These are phyloP conservation scores for Nannochloris sp. DNA, from an alignment of 139 green algal species.

Conservation along the genomic window DNA sequence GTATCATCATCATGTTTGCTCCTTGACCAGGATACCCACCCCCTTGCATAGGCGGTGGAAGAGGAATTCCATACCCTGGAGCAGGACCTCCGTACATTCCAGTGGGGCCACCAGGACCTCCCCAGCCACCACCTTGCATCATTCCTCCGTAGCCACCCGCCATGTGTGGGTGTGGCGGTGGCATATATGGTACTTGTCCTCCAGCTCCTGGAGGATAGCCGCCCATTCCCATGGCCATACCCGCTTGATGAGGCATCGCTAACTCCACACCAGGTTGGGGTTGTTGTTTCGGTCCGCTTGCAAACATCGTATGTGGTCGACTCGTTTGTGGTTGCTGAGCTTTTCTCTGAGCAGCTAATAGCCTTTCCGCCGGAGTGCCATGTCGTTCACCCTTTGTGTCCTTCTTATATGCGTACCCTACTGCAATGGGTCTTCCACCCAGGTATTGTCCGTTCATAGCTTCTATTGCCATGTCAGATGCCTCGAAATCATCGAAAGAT, in stretches of 20 bases:
- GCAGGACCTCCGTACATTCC: constrained; percentile 1
- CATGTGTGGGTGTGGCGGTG: neutral
- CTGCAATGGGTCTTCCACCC: constrained; percentile 80
- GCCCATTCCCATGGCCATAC: neutral
- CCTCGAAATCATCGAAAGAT: constrained; percentile 89
- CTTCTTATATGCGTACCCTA: constrained; percentile 96
- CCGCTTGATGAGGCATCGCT: neutral
- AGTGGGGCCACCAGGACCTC: neutral
- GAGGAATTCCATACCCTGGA: neutral
- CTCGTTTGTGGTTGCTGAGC: constrained; percentile 28
- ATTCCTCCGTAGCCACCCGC: neutral
- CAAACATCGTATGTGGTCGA: constrained; percentile 84
- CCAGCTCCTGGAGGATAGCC: constrained; percentile 20
- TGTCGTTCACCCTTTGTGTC: constrained; percentile 94
- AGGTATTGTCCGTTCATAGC: constrained; percentile 96
- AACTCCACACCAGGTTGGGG: constrained; percentile 11
- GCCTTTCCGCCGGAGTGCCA: constrained; percentile 84
- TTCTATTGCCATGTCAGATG: constrained; percentile 86
- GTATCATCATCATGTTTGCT: neutral
- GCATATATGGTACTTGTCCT: constrained; percentile 5
- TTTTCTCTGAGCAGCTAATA: constrained; percentile 79
- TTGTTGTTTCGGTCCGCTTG: constrained; percentile 38
- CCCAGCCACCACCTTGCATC: neutral
- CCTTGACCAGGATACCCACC: neutral
- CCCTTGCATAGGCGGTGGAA: neutral